A percentile compares a stretch with the other conserved stretches of the same genome.
phyloP scores from a whole-genome alignment of 192 early-diverging fungal species.

The Umbelopsis isabellina region DNA sequence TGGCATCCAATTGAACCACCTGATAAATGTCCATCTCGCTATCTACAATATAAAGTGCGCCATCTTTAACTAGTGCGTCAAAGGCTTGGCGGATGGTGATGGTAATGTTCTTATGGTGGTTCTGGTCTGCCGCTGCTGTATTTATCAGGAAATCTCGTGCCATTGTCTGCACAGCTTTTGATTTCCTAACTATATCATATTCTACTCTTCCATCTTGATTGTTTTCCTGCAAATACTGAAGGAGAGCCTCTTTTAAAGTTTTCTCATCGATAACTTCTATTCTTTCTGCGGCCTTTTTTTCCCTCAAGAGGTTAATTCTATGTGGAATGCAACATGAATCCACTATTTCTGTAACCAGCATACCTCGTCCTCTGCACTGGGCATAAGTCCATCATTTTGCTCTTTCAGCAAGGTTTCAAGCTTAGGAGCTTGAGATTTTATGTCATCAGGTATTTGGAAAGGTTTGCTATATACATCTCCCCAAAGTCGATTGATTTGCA shows the following conservation, averaged over 20 bases:
- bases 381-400: neutral
- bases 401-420: conserved; percentile 9
- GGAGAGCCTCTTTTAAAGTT: neutral
- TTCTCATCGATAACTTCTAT: neutral
- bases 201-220: neutral
- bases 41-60: neutral
- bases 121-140: neutral
- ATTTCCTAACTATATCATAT: neutral
- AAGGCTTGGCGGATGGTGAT: neutral
- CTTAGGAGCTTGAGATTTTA: neutral
- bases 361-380: neutral
- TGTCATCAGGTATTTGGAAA: neutral
- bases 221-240: neutral
- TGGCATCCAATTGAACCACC: neutral
- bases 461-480: conserved; percentile 13
- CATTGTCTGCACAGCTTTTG: neutral
- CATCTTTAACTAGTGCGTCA: neutral
- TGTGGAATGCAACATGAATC: too few species aligned
- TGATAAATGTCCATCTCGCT: neutral
- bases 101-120: neutral
- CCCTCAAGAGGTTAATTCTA: neutral
- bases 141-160: neutral
- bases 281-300: neutral
- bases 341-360: neutral
- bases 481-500: neutral